Conservation (phyloP, 345 rosid species). For the Arabis hirsuta region DNA sequence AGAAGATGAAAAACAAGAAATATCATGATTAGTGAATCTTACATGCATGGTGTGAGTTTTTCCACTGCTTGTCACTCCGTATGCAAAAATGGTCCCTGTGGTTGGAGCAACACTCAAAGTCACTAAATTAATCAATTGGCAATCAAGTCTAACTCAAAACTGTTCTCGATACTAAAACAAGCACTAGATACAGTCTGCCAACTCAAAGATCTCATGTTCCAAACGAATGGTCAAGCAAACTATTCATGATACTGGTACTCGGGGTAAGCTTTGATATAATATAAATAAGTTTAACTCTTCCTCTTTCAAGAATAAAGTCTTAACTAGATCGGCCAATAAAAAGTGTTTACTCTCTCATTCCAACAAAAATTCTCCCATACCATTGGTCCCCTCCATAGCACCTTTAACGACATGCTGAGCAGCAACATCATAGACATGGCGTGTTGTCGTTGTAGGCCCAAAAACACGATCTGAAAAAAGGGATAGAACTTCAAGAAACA, state of each 20-base stretch:
- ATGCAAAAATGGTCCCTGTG: conserved; percentile 95
- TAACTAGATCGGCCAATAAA: conserved; percentile 19
- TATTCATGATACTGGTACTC: conserved; percentile 12
- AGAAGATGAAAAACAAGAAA: conserved; percentile 4
- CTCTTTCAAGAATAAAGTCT: conserved; percentile 1
- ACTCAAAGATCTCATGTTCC: conserved; percentile 26
- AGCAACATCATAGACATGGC: conserved; percentile 95
- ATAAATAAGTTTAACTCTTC: conserved; percentile 3
- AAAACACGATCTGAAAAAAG: conserved; percentile 76
- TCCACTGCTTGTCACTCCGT: conserved; percentile 99
- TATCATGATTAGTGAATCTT: conserved; percentile 46
- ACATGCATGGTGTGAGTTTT: conserved; percentile 99
- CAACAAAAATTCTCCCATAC: conserved; percentile 45
- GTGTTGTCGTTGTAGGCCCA: conserved; percentile 98
- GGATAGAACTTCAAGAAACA: conserved; percentile 25
- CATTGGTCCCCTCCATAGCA: conserved; percentile 94
- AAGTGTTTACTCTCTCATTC: background rate
- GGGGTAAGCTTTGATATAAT: background rate
- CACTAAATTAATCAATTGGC: conserved; percentile 18
- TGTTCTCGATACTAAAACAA: conserved; percentile 16
- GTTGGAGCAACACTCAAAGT: conserved; percentile 40
- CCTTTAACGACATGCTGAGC: conserved; percentile 93
- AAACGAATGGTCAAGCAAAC: conserved; percentile 17
- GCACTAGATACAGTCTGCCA: conserved; percentile 5
- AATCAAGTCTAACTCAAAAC: conserved; percentile 13